Percentiles rank a stretch among this genome's conserved stretches.
These are phyloP conservation scores for Mrakiaceae sp. DNA, from an alignment of 1,284 basidiomycete species.

Conservation along the genomic window DNA sequence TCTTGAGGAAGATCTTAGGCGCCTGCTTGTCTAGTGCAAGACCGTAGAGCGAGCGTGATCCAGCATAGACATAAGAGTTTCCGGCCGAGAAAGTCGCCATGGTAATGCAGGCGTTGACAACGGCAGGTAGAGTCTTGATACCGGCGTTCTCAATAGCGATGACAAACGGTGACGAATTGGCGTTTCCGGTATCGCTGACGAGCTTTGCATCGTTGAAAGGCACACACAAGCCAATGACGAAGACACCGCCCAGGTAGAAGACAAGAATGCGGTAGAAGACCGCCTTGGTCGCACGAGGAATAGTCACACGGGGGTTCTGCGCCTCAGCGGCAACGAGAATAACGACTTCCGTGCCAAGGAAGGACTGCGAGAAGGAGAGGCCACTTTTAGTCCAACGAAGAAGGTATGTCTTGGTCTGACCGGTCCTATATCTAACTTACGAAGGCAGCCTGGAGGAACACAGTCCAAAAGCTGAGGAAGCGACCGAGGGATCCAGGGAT, in stretches of 20 bases:
- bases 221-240: conserved; percentile 23
- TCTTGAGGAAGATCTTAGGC: conserved; percentile 56
- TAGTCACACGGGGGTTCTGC: conserved; percentile 38
- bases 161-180: conserved; percentile 54
- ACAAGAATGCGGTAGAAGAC: conserved; percentile 54
- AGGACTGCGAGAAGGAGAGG: conserved; percentile 19
- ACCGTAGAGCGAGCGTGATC: conserved; percentile 69
- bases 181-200: conserved; percentile 37
- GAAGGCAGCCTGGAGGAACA: conserved; percentile 22
- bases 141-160: conserved; percentile 40
- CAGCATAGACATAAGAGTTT: conserved; percentile 68
- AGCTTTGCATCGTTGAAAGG: conserved; percentile 41
- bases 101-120: conserved; percentile 77
- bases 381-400: conserved; percentile 48
- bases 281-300: conserved; percentile 51
- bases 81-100: conserved; percentile 80
- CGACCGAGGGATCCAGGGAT: conserved; percentile 19
- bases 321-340: conserved; percentile 28
- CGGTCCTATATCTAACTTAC: conserved; percentile 8
- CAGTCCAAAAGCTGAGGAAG: conserved; percentile 15
- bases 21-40: conserved; percentile 64
- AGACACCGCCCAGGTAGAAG: conserved; percentile 45
- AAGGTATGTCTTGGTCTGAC: too few species aligned
- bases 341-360: conserved; percentile 22
- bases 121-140: conserved; percentile 57